Percentiles rank a stretch among this genome's conserved stretches.
phyloP scores from a whole-genome alignment of 1,284 basidiomycete genomes.

The Cutaneotrichosporon sp. region DNA sequence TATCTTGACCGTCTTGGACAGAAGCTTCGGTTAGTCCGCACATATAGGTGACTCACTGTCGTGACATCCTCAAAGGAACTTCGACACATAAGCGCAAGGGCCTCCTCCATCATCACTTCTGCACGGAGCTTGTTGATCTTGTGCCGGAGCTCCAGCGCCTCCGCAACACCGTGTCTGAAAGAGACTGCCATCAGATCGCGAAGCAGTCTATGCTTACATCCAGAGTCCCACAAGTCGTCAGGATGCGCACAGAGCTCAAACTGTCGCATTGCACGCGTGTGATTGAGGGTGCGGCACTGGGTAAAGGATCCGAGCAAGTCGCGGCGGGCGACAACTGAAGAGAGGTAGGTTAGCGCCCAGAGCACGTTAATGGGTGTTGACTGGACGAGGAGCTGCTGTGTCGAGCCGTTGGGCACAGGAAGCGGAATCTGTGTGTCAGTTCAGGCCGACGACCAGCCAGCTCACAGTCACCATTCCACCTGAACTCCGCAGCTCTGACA shows the following conservation, averaged over 20 bases:
- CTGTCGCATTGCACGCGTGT: conserved; percentile 31
- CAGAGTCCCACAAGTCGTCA: conserved; percentile 47
- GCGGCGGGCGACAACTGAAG: conserved; percentile 33
- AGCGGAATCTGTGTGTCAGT: conserved; percentile 19
- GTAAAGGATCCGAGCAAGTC: conserved; percentile 24
- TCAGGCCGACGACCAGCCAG: background rate
- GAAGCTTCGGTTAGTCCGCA: conserved; percentile 23
- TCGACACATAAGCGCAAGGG: conserved; percentile 36
- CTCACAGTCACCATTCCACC: conserved; percentile 38
- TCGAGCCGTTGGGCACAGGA: background rate
- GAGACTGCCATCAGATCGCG: conserved; percentile 31
- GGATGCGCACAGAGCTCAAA: conserved; percentile 26
- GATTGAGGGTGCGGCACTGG: conserved; percentile 32
- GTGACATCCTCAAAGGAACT: conserved; percentile 31
- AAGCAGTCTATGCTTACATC: conserved; percentile 33
- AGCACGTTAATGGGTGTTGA: conserved; percentile 41
- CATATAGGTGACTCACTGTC: conserved; percentile 23
- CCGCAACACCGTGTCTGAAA: conserved; percentile 27
- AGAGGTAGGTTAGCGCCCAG: conserved; percentile 37
- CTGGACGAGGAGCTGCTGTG: conserved; percentile 32
- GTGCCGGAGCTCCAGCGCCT: conserved; percentile 24
- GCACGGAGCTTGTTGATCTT: conserved; percentile 31
- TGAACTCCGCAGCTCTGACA: conserved; percentile 22
- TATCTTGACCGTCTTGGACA: conserved; percentile 24
- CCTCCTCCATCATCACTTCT: conserved; percentile 45